Base-by-base conservation (phyloP, 1,284 basidiomycete species). In the Ceratobasidium sp. region DNA sequence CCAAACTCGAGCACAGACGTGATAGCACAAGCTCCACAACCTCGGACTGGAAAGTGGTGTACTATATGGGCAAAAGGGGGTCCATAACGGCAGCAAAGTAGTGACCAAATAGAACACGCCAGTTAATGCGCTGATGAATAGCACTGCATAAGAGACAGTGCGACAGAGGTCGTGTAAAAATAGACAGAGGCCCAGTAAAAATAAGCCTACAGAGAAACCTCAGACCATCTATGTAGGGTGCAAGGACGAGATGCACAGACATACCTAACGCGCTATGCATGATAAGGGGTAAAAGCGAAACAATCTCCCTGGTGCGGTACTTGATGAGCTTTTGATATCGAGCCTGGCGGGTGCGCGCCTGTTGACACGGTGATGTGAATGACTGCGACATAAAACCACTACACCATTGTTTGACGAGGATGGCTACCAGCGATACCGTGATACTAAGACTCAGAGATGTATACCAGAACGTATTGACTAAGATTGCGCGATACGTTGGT, bases 341-440 rank as follows among this genome's bases (percentile, higher is more conserved):
- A 29, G 67, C 54, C 22, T 71, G 67, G 1, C 67, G 53, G n/a
- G 57, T 57, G 1, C 54, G 67, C 2, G 67, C 67, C 14, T 71
- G 67, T 3, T n/a, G 27, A n/a, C 54, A 69, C 31, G 66, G 66
- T 3, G 51, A 36, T 17, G 19, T 45, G n/a, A 56, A 54, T 22
- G 22, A 45, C 9, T 54, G 41, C 22, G 53, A 22, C 2, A 22
- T 36, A 17, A 47, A 71, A 27, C 41, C 31, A 9, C 48, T 29
- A 47, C 66, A 36, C 66, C 66, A 71, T 33, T 71, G 66, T 27
- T 71, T 71, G 9, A 71, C 66, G 2, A 71, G 44, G 24, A 56
- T 71, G 8, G 51, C 66, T 1, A 48, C 36, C 1, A 71, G 41
- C 22, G 66, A 53, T 31, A 71, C 66, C 14, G 22, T 29, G 15